These are phyloP conservation scores for Yamadazyma insecticola DNA, from an alignment of 805 yeast species.

Conservation along the genomic window DNA sequence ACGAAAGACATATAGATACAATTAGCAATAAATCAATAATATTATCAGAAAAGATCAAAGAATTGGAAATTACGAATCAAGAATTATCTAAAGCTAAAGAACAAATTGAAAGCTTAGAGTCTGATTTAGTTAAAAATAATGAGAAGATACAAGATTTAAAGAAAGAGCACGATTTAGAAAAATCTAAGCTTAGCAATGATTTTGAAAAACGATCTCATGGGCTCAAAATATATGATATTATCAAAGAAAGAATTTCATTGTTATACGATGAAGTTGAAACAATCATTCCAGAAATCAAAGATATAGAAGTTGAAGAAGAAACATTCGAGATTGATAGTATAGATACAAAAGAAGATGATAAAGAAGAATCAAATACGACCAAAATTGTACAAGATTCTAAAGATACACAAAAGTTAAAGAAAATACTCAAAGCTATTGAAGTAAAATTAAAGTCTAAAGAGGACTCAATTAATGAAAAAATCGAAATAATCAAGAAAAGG, in stretches of 20 bases:
- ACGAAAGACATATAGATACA: too few species aligned
- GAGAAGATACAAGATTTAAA: neutral
- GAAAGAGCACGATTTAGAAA: neutral
- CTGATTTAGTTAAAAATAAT: conserved; percentile 2
- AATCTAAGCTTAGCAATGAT: neutral
- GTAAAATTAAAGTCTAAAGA: too few species aligned
- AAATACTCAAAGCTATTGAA: too few species aligned
- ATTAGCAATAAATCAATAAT: neutral
- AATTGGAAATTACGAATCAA: too few species aligned
- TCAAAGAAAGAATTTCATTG: conserved; percentile 5
- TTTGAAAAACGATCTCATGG: conserved; percentile 1
- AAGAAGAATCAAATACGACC: neutral
- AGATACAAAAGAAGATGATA: neutral
- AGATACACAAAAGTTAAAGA: too few species aligned
- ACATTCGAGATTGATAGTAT: conserved; percentile 1
- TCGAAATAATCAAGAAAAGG: too few species aligned
- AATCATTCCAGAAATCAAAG: conserved; percentile 7
- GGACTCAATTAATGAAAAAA: neutral
- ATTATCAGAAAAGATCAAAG: too few species aligned
- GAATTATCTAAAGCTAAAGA: conserved; percentile 1
- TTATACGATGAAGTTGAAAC: conserved; percentile 6
- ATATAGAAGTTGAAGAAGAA: conserved; percentile 8
- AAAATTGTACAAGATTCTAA: neutral
- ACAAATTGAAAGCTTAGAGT: neutral
- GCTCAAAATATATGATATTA: conserved; percentile 8